Conservation (phyloP, 805 yeast genomes). For the Candida piceae region DNA sequence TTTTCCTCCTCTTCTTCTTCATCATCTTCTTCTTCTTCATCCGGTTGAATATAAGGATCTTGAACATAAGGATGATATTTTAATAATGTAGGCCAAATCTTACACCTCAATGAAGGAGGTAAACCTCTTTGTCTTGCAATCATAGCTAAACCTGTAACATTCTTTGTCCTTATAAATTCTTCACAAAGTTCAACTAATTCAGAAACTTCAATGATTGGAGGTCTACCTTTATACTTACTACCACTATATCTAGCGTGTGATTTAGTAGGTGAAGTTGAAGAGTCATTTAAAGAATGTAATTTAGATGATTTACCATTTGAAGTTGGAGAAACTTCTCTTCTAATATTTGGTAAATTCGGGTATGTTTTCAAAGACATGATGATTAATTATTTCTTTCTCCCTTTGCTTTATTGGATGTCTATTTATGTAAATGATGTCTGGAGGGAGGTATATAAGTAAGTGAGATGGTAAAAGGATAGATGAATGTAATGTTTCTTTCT, state of each 20-base stretch:
- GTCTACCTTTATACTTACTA: conserved; percentile 30
- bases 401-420: no score
- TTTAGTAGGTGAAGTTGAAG: no score
- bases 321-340: background rate
- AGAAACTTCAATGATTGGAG: conserved; percentile 41
- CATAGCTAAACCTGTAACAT: conserved; percentile 71
- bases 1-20: conserved; percentile 25
- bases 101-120: conserved; percentile 73
- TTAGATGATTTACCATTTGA: no score
- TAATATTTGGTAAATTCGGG: no score
- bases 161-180: conserved; percentile 49
- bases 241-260: conserved; percentile 17
- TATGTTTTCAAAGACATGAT: no score
- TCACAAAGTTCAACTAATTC: conserved; percentile 52
- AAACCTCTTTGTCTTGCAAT: conserved; percentile 80
- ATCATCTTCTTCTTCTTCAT: conserved; percentile 36
- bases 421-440: no score
- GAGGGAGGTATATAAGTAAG: no score
- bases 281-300: no score
- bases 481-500: background rate
- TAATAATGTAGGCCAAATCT: conserved; percentile 80
- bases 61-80: conserved; percentile 82
- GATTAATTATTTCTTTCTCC: no score
- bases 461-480: no score
- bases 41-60: conserved; percentile 69